Evolutionary conservation across 176 grass and related monocot genomes (phyloP), one percentile per base, ranked within the genome.

Genomic region (Aegilops tauschii): DNA sequence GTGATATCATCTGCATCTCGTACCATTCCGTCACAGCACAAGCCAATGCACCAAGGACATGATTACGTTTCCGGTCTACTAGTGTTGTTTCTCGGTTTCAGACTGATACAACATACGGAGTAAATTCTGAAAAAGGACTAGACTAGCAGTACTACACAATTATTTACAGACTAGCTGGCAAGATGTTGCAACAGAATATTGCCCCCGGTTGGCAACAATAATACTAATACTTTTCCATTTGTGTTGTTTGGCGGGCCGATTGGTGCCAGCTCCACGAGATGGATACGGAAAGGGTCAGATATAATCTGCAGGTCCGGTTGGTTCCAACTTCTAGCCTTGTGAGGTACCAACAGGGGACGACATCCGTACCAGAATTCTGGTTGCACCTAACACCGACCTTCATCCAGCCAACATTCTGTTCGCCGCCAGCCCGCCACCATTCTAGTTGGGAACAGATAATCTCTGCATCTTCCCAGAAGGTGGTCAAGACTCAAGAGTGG

Each of bases 311-410:
- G 13, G 4, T 5, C 47, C 47, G 13, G 47, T 50, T 50, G 47
- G 47, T 50, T 50, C 47, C 47, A 50, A 16, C 47, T 13, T 50
- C 62, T 14, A 73, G 3, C 47, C 70, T 30, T 29, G 68, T 56
- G 76, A 42, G 32, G 42, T 39, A 68, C 89, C 80, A 83, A 23
- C 36, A 37, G 6, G 36, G 29, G 17, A 80, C 25, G 62, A 39
- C 74, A 42, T 10, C 56, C 18, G 42, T 39, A 68, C 89, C 84
- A 79, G 73, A 87, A 90, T 73, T 87, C 80, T 79, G 4, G 84
- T 87, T 28, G 80, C 67, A 83, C 74, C 73, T 65, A 47, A 86
- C 62, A 82, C 50, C 85, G 8, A 32, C 42, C 12, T 9, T 14
- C 30, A 29, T 72, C 79, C 84, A 79, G n/a, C 79, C 71, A 82